These are phyloP conservation scores for Ogataea pini DNA, from an alignment of 805 yeast genomes.

Conservation along the genomic window DNA sequence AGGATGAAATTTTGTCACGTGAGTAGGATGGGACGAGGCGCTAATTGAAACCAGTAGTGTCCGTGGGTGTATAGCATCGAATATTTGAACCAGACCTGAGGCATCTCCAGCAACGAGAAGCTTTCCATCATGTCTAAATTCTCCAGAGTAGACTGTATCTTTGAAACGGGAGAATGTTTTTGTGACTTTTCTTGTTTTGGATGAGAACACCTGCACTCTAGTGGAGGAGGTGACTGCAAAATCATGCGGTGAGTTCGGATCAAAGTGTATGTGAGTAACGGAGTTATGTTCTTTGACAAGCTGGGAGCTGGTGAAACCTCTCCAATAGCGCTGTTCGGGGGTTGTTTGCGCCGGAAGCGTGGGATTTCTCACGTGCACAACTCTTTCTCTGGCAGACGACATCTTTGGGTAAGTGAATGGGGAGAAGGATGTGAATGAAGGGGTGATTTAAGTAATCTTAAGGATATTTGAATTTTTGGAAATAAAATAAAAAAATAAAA, in stretches of 20 bases:
- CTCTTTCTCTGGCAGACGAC: slow-evolving; percentile 73
- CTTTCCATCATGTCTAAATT: slow-evolving; percentile 88
- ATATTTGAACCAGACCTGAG: slow-evolving; percentile 87
- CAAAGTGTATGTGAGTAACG: slow-evolving; percentile 83
- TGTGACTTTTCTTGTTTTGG: slow-evolving; percentile 89
- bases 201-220: slow-evolving; percentile 86
- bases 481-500: not conserved
- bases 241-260: slow-evolving; percentile 83
- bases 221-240: slow-evolving; percentile 92
- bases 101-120: slow-evolving; percentile 94
- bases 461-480: no score
- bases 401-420: no score
- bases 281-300: slow-evolving; percentile 92
- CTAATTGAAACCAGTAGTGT: slow-evolving; percentile 75
- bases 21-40: slow-evolving; percentile 87
- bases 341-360: slow-evolving; percentile 82
- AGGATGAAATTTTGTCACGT: slow-evolving; percentile 91
- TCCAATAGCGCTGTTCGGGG: slow-evolving; percentile 94
- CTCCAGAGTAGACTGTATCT: slow-evolving; percentile 90
- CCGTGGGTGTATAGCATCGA: slow-evolving; percentile 75
- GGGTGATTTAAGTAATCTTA: no score
- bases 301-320: slow-evolving; percentile 80
- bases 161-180: slow-evolving; percentile 86
- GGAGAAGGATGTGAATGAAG: no score
- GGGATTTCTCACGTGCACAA: slow-evolving; percentile 66